These are phyloP conservation scores for Solanum piurae DNA, from an alignment of 257 asterid genomes.

Conservation along the genomic window DNA sequence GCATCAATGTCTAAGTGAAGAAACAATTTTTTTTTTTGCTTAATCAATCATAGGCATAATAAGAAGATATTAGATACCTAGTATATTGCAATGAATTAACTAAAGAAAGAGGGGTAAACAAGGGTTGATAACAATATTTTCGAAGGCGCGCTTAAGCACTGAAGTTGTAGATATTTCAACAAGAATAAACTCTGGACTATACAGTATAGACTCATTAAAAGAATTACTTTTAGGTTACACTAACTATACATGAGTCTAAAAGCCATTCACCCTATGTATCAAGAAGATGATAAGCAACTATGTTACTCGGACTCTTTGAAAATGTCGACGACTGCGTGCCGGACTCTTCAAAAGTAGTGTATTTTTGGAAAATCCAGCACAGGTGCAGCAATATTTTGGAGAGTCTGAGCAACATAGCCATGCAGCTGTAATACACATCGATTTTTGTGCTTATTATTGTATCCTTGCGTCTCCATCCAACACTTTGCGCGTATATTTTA, in stretches of 20 bases:
- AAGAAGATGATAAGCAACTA: background rate
- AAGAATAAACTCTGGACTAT: background rate
- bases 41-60: background rate
- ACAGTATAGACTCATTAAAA: background rate
- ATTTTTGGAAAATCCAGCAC: background rate
- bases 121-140: background rate
- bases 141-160: background rate
- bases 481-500: background rate
- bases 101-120: background rate
- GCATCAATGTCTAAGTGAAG: background rate
- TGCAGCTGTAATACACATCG: background rate
- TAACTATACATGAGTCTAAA: background rate
- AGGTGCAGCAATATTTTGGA: background rate
- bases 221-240: background rate
- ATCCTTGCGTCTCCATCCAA: background rate
- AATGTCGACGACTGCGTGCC: background rate
- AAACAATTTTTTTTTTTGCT: background rate
- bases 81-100: background rate
- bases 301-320: background rate
- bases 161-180: background rate
- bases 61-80: background rate
- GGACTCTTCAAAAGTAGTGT: background rate
- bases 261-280: background rate
- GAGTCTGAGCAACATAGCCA: background rate
- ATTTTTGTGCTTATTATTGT: background rate